Evolutionary conservation across 2,329 filamentous ascomycete species (phyloP), one percentile per base, ranked within the genome.

Genomic region (Cladorrhinum sp.): DNA sequence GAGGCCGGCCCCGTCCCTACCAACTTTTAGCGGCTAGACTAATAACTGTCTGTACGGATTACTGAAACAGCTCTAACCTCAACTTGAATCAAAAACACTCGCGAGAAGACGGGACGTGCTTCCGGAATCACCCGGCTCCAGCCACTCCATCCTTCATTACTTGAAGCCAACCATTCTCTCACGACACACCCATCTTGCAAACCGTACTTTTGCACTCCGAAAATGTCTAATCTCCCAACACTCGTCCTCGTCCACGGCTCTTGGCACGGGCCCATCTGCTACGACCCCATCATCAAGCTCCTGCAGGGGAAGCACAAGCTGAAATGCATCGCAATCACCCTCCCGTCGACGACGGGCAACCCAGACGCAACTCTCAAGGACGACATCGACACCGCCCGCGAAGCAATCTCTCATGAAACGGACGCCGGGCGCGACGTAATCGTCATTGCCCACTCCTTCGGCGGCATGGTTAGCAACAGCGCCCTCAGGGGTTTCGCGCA

Each of bases 371-470:
- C 73, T 13, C 77, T 78, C 67, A 71, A 72, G 25, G 72, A 77
- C 57, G 78, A 81, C 57, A 64, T 81, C 38, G 70, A 77, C 4
- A 75, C 69, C 3, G 73, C 74, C 6, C 74, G 72, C 9, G 66
- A 71, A 1, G 70, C 71, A 0, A 77, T 81, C 10, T 45, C 62
- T 1, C 58, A 52, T 3, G 76, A 81, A 51, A 77, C 70, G 2
- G 60, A 53, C 1, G 61, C 71, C 7, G 76, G 77, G 1, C 71
- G 66, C 22, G 68, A 82, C 58, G 79, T 82, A 1, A 69, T 83
- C 2, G 70, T 83, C 4, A 66, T 81, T 2, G 75, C 72, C 1
- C 80, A 83, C 67, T 81, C 79, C 0, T 83, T 80, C 58, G 79
- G 79, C 27, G 79, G 79, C 22, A 71, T 76, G 48, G 76, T 80